Conservation (phyloP, 2,329 filamentous ascomycete species). For the Blastomyces percursus region DNA sequence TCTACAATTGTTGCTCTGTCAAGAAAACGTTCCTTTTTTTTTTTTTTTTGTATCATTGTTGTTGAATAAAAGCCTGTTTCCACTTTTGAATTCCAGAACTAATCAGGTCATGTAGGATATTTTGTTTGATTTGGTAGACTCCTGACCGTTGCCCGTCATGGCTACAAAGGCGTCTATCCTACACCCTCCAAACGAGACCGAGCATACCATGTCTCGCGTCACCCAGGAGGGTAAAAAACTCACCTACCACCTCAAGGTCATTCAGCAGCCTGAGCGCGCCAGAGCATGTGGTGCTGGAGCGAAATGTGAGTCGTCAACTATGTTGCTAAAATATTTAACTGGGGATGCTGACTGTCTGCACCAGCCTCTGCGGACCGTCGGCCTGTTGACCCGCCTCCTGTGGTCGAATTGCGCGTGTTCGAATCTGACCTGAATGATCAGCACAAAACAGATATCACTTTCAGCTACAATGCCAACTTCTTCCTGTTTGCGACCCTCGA, state of each 20-base stretch:
- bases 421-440: slow-evolving; percentile 52
- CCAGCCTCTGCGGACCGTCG: slow-evolving; percentile 75
- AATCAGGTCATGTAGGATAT: not conserved
- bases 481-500: slow-evolving; percentile 92
- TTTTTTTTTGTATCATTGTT: not conserved
- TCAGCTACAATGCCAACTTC: slow-evolving; percentile 91
- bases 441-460: slow-evolving; percentile 62
- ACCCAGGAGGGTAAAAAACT: slow-evolving; percentile 68
- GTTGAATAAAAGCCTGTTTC: not conserved
- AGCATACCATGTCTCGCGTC: slow-evolving; percentile 42
- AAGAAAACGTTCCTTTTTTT: not conserved
- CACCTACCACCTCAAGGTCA: slow-evolving; percentile 71
- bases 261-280: slow-evolving; percentile 89
- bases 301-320: slow-evolving; percentile 58
- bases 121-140: not conserved
- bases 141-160: slow-evolving; percentile 33
- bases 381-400: slow-evolving; percentile 87
- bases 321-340: not conserved
- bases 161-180: slow-evolving; percentile 28
- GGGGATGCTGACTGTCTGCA: slow-evolving; percentile 11
- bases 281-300: slow-evolving; percentile 90
- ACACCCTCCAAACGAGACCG: slow-evolving; percentile 45
- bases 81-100: not conserved
- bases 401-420: slow-evolving; percentile 79
- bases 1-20: no score